Percentiles rank a stretch among this genome's conserved stretches.
These are phyloP conservation scores for Nemania bipapillata DNA, from an alignment of 2,329 filamentous ascomycete species.

Conservation along the genomic window DNA sequence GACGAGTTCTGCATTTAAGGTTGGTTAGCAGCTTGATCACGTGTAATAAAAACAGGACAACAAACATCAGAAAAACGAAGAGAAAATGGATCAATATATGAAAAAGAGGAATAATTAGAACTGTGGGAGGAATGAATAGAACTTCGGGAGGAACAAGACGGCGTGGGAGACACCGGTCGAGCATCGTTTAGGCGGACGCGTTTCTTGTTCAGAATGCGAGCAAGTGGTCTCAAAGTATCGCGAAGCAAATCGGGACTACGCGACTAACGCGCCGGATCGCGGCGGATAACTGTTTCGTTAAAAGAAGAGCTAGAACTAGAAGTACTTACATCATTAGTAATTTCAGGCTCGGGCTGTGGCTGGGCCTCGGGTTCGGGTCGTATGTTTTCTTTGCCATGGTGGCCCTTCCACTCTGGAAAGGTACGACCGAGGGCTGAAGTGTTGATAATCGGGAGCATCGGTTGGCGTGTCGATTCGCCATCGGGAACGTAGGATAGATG, in stretches of 20 bases:
- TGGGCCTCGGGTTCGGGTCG: constrained; percentile 51
- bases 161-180: constrained; percentile 1
- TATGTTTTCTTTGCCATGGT: constrained; percentile 50
- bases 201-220: constrained; percentile 21
- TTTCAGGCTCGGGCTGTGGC: constrained; percentile 50
- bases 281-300: constrained; percentile 25
- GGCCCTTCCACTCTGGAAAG: constrained; percentile 62
- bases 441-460: constrained; percentile 42
- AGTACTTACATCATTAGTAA: constrained; percentile 37
- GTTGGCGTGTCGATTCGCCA: constrained; percentile 63
- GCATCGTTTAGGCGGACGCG: constrained; percentile 10
- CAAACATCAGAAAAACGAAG: constrained; percentile 26
- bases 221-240: constrained; percentile 4
- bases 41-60: constrained; percentile 20
- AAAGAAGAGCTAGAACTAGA: constrained; percentile 2
- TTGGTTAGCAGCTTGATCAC: constrained; percentile 22
- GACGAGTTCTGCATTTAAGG: constrained; percentile 11
- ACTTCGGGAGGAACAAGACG: too few relatives aligned
- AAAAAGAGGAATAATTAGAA: constrained; percentile 4
- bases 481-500: constrained; percentile 65
- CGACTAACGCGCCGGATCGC: constrained; percentile 33
- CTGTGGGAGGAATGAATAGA: constrained; percentile 6
- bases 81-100: background rate
- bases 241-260: constrained; percentile 27
- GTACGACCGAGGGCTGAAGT: constrained; percentile 57